Evolutionary conservation across 495 filamentous ascomycete genomes (phyloP).

Genomic region (Aspergillus leporis): DNA sequence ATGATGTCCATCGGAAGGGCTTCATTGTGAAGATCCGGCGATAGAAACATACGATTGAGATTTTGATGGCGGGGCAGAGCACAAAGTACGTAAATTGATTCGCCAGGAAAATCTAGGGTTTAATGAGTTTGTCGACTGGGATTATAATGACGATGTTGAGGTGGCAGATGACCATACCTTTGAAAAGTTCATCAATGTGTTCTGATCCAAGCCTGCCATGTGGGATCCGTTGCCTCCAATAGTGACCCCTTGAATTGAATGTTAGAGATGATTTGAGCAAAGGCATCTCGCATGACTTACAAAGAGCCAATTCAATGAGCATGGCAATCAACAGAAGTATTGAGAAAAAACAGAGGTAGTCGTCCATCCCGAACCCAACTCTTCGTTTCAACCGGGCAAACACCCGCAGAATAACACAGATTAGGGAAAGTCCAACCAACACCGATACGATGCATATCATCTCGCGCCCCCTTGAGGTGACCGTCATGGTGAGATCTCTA

Average conservation of each 20-base stretch:
- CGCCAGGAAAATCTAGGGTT: slow-evolving; percentile 43
- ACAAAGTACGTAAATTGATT: slow-evolving; percentile 48
- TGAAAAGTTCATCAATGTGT: slow-evolving; percentile 36
- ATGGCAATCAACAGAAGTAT: slow-evolving; percentile 36
- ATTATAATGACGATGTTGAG: background rate
- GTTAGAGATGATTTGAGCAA: slow-evolving; percentile 10
- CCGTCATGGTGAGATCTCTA: slow-evolving; percentile 26
- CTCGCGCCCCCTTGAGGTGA: slow-evolving; percentile 30
- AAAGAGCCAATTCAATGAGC: slow-evolving; percentile 38
- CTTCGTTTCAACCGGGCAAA: slow-evolving; percentile 38
- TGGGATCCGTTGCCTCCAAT: slow-evolving; percentile 41
- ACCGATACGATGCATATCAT: slow-evolving; percentile 41
- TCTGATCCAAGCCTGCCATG: slow-evolving; percentile 17
- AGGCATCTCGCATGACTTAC: slow-evolving; percentile 22
- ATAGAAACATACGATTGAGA: slow-evolving; percentile 50
- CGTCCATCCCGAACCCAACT: slow-evolving; percentile 41
- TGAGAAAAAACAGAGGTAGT: slow-evolving; percentile 39
- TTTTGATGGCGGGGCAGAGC: slow-evolving; percentile 43
- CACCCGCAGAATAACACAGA: slow-evolving; percentile 40
- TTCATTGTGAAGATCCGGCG: slow-evolving; percentile 45
- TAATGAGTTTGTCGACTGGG: slow-evolving; percentile 2
- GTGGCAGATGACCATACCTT: slow-evolving; percentile 27
- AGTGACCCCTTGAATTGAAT: slow-evolving; percentile 30
- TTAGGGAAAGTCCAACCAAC: slow-evolving; percentile 36
- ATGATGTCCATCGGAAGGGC: slow-evolving; percentile 33